Conservation (phyloP, 2,329 filamentous ascomycete genomes). For the Microascus cirrosus region DNA sequence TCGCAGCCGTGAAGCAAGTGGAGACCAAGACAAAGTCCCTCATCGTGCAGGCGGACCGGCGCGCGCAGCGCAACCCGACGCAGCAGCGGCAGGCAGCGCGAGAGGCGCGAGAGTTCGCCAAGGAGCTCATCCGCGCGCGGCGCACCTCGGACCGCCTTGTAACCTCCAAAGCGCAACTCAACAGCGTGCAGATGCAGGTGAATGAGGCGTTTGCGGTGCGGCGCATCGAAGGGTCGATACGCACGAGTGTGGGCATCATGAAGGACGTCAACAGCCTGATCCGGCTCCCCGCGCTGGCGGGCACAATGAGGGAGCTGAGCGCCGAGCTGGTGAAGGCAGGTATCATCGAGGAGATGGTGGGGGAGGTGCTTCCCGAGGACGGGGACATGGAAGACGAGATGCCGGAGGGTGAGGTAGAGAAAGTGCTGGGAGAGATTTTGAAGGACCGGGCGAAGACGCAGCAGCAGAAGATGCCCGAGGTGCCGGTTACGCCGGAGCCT, state of each 20-base stretch:
- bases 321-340: slow-evolving; percentile 87
- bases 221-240: slow-evolving; percentile 90
- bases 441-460: slow-evolving; percentile 53
- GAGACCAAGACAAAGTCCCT: slow-evolving; percentile 77
- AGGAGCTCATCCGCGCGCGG: slow-evolving; percentile 74
- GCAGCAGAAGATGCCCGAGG: slow-evolving; percentile 31
- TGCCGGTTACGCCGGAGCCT: slow-evolving; percentile 36
- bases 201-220: slow-evolving; percentile 90
- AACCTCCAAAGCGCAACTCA: slow-evolving; percentile 84
- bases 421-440: slow-evolving; percentile 82
- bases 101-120: slow-evolving; percentile 80
- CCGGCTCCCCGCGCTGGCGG: slow-evolving; percentile 63
- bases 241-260: slow-evolving; percentile 84
- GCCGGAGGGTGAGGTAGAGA: slow-evolving; percentile 74
- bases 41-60: slow-evolving; percentile 72
- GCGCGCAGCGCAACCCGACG: slow-evolving; percentile 68
- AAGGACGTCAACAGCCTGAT: slow-evolving; percentile 87
- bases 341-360: slow-evolving; percentile 96
- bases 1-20: slow-evolving; percentile 63
- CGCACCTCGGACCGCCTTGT: slow-evolving; percentile 63
- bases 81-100: slow-evolving; percentile 67
- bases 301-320: slow-evolving; percentile 80
- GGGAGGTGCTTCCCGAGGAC: slow-evolving; percentile 71
- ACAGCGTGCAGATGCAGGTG: slow-evolving; percentile 93
- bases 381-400: slow-evolving; percentile 65